Evolutionary conservation across 805 yeast species (phyloP).

Genomic region (Candida pseudoglaebosa): DNA sequence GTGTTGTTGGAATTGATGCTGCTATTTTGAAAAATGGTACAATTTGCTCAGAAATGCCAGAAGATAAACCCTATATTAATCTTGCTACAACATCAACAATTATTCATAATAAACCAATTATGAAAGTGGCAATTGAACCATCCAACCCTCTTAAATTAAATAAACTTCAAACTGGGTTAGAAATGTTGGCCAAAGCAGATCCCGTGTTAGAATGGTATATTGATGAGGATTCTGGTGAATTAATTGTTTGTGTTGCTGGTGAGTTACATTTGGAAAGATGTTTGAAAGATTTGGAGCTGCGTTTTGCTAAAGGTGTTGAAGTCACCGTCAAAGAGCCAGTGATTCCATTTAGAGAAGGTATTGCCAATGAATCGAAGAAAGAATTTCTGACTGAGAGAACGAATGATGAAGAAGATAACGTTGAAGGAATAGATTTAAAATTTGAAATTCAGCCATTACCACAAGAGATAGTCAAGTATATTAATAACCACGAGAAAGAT

Average conservation of each 20-base stretch:
- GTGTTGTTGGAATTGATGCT: conserved; percentile 86
- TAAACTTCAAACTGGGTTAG: conserved; percentile 72
- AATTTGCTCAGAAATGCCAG: conserved; percentile 51
- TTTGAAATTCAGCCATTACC: conserved; percentile 63
- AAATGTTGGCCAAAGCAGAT: conserved; percentile 79
- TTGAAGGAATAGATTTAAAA: conserved; percentile 37
- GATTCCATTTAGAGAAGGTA: conserved; percentile 90
- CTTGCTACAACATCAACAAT: conserved; percentile 45
- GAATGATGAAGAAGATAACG: conserved; percentile 12
- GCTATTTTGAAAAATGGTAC: conserved; percentile 86
- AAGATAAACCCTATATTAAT: conserved; percentile 74
- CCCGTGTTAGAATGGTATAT: conserved; percentile 88
- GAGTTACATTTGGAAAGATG: conserved; percentile 95
- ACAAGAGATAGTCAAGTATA: conserved; percentile 41
- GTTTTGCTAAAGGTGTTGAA: conserved; percentile 85
- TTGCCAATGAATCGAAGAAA: conserved; percentile 50
- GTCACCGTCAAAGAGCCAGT: conserved; percentile 86
- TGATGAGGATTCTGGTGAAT: conserved; percentile 85
- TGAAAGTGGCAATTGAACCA: conserved; percentile 95
- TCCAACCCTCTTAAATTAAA: conserved; percentile 77
- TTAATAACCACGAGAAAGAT: conserved; percentile 44
- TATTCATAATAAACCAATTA: conserved; percentile 77
- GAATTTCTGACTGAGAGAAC: conserved; percentile 11
- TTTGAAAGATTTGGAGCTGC: conserved; percentile 79
- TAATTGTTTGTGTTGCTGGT: conserved; percentile 92